Base-by-base conservation (phyloP, 106 monocot species). In the Iris macrosiphon region DNA sequence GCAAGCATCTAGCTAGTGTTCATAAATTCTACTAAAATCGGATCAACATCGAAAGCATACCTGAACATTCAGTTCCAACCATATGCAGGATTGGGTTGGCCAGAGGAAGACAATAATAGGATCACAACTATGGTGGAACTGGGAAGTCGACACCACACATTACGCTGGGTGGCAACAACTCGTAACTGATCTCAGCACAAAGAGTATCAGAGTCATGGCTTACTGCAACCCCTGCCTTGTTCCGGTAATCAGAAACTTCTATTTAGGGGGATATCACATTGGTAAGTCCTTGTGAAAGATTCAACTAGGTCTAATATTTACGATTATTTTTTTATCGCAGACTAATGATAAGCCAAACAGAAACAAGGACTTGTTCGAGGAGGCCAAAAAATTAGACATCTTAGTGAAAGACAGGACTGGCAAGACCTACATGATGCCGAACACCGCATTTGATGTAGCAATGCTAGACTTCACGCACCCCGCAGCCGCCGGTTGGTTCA, bases 61-160 rank as follows among this genome's bases (percentile, higher is more conserved):
- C 16, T 27, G 16, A 54, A 25, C 34, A 13, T 11, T n/a, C 21
- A 27, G 13, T 4, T 40, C 6, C 4, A n/a, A n/a, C 14, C 10
- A 11, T 13, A 55, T 68, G 40, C 62, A 91, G 90, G 90, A 91
- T 43, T 91, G 90, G 90, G 85, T 91, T 21, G 90, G 90, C n/a
- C 76, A 82, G 66, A 91, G 90, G 62, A 52, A 89, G 68, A 91
- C 90, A n/a, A 41, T 85, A 7, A 75, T 91, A 46, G 90, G 90
- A 13, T 91, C 90, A 15, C 90, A 91, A 57, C 69, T 91, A 0
- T 91, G 90, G 85, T 91, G 90, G 90, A 91, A 91, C 48, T 91
- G 90, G 90, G 90, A 85, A 53, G 70, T 91, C n/a, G 90, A 91
- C 43, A 60, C 26, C 12, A 42, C 9, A 10, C 70, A 69, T 30